These are phyloP conservation scores for Huntiella bhutanensis DNA, from an alignment of 2,329 filamentous ascomycete genomes.

Conservation along the genomic window DNA sequence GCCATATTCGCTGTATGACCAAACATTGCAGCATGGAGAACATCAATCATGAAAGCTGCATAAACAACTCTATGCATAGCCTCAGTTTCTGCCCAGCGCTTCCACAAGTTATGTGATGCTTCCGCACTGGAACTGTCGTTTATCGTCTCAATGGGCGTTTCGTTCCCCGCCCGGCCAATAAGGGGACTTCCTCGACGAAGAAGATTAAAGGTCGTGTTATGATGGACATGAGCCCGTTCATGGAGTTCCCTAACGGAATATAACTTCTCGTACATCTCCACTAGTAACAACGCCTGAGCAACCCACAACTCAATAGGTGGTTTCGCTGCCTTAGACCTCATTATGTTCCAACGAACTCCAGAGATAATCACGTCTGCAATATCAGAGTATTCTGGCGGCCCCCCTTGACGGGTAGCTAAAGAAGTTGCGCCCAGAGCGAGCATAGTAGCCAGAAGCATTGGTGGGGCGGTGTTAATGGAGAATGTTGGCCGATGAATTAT, in stretches of 20 bases:
- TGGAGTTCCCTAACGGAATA: constrained; percentile 67
- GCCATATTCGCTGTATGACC: constrained; percentile 82
- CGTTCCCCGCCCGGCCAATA: constrained; percentile 51
- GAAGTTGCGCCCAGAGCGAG: constrained; percentile 71
- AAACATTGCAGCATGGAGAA: constrained; percentile 81
- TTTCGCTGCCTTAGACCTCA: constrained; percentile 62
- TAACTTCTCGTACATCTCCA: constrained; percentile 88
- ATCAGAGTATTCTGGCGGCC: constrained; percentile 28
- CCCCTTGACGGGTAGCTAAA: constrained; percentile 45
- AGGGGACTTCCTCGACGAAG: constrained; percentile 74
- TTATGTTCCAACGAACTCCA: constrained; percentile 64
- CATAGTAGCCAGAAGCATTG: constrained; percentile 61
- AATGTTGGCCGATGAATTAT: constrained; percentile 83
- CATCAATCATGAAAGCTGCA: constrained; percentile 76
- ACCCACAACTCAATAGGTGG: constrained; percentile 77
- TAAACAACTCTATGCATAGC: constrained; percentile 75
- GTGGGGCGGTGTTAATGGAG: constrained; percentile 56
- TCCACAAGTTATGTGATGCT: constrained; percentile 46
- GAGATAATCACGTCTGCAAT: constrained; percentile 44
- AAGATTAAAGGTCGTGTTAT: constrained; percentile 66
- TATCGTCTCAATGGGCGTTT: constrained; percentile 47
- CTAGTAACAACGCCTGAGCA: constrained; percentile 62
- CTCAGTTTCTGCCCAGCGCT: constrained; percentile 74
- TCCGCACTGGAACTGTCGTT: constrained; percentile 11
- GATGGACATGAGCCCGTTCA: constrained; percentile 77